These are phyloP conservation scores for Chondrostereum purpureum DNA, from an alignment of 1,284 basidiomycete genomes.

Conservation along the genomic window DNA sequence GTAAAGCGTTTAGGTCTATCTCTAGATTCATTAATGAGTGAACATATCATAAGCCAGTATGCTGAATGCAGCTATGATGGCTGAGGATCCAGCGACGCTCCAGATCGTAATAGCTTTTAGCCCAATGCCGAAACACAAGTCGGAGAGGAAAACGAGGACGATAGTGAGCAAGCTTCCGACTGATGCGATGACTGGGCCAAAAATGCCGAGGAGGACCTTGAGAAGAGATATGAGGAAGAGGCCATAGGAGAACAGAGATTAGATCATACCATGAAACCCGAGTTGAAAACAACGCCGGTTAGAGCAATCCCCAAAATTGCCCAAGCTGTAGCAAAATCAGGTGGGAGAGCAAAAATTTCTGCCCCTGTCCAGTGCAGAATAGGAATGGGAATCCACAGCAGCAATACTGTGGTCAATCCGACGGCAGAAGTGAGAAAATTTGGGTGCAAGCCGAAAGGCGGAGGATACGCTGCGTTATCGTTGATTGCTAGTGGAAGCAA, in stretches of 20 bases:
- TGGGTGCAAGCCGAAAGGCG: conserved; percentile 74
- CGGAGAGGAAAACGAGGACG: conserved; percentile 71
- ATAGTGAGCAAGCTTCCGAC: conserved; percentile 82
- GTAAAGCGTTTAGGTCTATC: no score
- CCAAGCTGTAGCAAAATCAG: conserved; percentile 31
- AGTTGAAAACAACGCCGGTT: conserved; percentile 69
- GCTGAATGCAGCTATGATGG: conserved; percentile 69
- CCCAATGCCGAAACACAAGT: conserved; percentile 58
- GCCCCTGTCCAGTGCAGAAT: conserved; percentile 54
- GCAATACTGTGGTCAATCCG: conserved; percentile 54
- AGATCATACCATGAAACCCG: conserved; percentile 63
- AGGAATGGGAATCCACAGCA: conserved; percentile 71
- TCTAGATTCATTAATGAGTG: no score
- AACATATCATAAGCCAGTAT: conserved; percentile 69
- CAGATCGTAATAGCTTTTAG: conserved; percentile 51
- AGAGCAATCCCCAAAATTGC: conserved; percentile 57
- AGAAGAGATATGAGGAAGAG: conserved; percentile 6
- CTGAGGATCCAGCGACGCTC: conserved; percentile 59
- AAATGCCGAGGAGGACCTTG: conserved; percentile 69
- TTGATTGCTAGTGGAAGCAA: conserved; percentile 11
- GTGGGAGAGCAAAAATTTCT: conserved; percentile 57
- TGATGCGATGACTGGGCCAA: conserved; percentile 82
- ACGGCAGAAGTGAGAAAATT: conserved; percentile 67
- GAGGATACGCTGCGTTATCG: conserved; percentile 40
- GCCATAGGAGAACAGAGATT: conserved; percentile 5